phyloP scores from a whole-genome alignment of 805 yeast genomes.

The Saturnispora halmiae region DNA sequence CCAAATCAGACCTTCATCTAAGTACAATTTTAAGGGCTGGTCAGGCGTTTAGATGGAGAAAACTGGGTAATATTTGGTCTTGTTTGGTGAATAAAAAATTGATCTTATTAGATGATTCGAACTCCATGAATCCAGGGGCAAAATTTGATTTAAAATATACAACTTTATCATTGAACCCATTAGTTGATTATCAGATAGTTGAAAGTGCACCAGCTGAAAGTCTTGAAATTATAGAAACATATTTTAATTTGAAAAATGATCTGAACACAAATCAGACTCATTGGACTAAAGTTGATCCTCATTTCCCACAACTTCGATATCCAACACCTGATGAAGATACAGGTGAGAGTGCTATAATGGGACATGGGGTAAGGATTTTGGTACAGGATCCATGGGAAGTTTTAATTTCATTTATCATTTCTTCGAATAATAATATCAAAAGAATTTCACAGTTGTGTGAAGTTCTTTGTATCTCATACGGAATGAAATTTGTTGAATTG shows the following conservation, averaged over 20 bases:
- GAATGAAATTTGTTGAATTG: slow-evolving; percentile 44
- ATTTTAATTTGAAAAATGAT: slow-evolving; percentile 58
- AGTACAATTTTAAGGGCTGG: slow-evolving; percentile 71
- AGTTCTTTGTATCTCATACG: slow-evolving; percentile 60
- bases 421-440: slow-evolving; percentile 92
- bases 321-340: slow-evolving; percentile 6
- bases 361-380: slow-evolving; percentile 54
- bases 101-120: slow-evolving; percentile 35
- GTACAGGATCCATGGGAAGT: slow-evolving; percentile 98
- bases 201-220: slow-evolving; percentile 25
- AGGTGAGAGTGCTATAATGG: slow-evolving; percentile 1
- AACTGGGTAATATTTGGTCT: slow-evolving; percentile 53
- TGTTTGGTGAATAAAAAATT: slow-evolving; percentile 53
- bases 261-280: slow-evolving; percentile 43
- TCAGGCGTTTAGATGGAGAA: slow-evolving; percentile 76
- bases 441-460: slow-evolving; percentile 92
- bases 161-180: slow-evolving; percentile 24
- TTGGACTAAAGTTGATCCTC: slow-evolving; percentile 53
- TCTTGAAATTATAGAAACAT: slow-evolving; percentile 44
- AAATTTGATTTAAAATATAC: slow-evolving; percentile 40
- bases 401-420: slow-evolving; percentile 80
- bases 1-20: slow-evolving; percentile 44
- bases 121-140: slow-evolving; percentile 37
- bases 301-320: slow-evolving; percentile 28
- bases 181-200: neutral